Evolutionary conservation across 2,329 filamentous ascomycete species (phyloP), one percentile per base, ranked within the genome.

Genomic region (Aspergillus glaucus): DNA sequence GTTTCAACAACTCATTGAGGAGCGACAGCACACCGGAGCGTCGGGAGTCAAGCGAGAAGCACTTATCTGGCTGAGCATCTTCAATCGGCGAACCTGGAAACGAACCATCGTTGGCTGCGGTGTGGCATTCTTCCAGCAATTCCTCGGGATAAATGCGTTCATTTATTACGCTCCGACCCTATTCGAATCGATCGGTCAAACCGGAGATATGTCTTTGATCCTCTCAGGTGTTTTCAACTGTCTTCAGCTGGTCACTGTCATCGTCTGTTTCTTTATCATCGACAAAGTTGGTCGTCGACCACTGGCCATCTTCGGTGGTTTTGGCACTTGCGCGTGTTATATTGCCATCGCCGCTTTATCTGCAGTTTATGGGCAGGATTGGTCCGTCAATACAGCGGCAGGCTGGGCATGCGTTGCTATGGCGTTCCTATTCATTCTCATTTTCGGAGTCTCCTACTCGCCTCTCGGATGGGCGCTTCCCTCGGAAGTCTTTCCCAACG

Each of bases 111-210:
- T 74, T 22, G 70, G 65, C 17, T 55, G 65, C 34, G 67, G 65
- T 2, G 62, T 75, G 41, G 66, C 68, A 52, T 75, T 75, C 55
- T 75, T 75, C 49, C 72, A 75, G 46, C 70, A 75, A 52, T 72
- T 73, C 49, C 57, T 55, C 2, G 64, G 67, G 1, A 71, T 74
- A 49, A 75, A 75, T 46, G 74, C 74, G 0, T 60, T 78, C 1
- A 75, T 79, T 32, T 77, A 77, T 63, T 78, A 77, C 55, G 61
- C 68, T 0, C 73, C 75, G 0, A 74, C 68, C 0, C 59, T 78
- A 1, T 74, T 75, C 4, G 73, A 69, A 3, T 70, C 71, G 66
- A 64, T 21, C 51, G 75, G 10, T 1, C 51, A 55, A 24, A 72
- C 71, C 6, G 50, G 53, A 1, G 51, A 63, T 0, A 58, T 63